These are phyloP conservation scores for Tylopilus vinaceipallidus DNA, from an alignment of 768 basidiomycete species.

Conservation along the genomic window DNA sequence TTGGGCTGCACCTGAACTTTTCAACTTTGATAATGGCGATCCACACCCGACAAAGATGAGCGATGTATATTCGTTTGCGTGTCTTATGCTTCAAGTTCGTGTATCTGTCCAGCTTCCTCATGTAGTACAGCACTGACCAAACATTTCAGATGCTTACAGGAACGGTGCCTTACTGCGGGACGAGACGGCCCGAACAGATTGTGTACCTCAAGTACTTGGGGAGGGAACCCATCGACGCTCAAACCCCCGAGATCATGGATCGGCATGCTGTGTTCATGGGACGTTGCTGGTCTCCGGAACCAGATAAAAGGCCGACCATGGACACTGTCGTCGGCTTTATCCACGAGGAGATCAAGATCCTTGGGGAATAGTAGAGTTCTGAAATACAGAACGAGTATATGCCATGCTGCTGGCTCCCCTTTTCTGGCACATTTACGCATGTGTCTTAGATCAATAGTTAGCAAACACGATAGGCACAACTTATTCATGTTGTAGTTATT, in stretches of 20 bases:
- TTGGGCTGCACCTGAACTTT: conserved; percentile 15
- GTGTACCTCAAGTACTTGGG: conserved; percentile 14
- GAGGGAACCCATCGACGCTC: conserved; percentile 12
- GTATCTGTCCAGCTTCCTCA: neutral
- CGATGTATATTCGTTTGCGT: conserved; percentile 15
- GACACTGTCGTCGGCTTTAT: conserved; percentile 5
- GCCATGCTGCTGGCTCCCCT: too few species aligned
- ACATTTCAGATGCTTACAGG: conserved; percentile 7
- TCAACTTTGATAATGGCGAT: neutral
- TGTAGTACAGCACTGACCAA: neutral
- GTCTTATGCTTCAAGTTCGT: conserved; percentile 17
- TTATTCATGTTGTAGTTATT: too few species aligned
- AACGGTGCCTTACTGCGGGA: conserved; percentile 6
- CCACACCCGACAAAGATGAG: conserved; percentile 9
- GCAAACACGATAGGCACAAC: too few species aligned
- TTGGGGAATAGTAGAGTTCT: neutral
- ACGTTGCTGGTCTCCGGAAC: conserved; percentile 10
- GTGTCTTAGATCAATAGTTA: too few species aligned
- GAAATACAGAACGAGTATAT: neutral
- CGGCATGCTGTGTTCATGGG: conserved; percentile 3
- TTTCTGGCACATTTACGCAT: too few species aligned
- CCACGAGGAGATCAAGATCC: neutral
- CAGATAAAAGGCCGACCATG: conserved; percentile 11
- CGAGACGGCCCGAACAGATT: conserved; percentile 9
- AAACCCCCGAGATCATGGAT: conserved; percentile 5